phyloP scores from a whole-genome alignment of 2,329 filamentous ascomycete species.

The Ilyonectria destructans region DNA sequence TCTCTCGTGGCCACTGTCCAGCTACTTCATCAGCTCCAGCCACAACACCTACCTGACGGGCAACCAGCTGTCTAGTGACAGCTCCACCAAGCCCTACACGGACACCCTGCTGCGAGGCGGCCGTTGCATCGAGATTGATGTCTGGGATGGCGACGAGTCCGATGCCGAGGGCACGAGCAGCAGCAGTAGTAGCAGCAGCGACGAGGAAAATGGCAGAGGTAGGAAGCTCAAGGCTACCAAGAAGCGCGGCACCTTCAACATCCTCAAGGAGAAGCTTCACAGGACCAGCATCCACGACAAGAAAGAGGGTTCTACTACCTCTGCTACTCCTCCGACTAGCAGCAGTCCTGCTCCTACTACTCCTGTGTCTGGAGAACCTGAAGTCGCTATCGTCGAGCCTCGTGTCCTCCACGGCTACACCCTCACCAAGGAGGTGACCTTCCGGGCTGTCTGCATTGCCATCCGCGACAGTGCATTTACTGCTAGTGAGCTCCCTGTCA shows the following conservation, averaged over 20 bases:
- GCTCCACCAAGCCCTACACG: conserved; percentile 91
- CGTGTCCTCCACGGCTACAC: conserved; percentile 91
- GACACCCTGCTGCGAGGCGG: conserved; percentile 87
- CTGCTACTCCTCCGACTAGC: conserved; percentile 18
- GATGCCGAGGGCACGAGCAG: conserved; percentile 65
- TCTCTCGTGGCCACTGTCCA: conserved; percentile 85
- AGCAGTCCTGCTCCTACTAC: conserved; percentile 11
- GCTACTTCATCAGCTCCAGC: conserved; percentile 95
- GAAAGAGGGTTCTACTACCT: conserved; percentile 28
- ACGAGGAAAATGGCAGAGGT: conserved; percentile 68
- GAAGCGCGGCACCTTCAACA: conserved; percentile 72
- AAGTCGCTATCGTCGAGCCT: conserved; percentile 72
- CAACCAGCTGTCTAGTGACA: conserved; percentile 88
- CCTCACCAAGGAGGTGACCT: conserved; percentile 88
- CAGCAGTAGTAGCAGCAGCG: conserved; percentile 62
- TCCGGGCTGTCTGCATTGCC: conserved; percentile 86
- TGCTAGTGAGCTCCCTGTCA: conserved; percentile 85
- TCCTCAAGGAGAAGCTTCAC: conserved; percentile 73
- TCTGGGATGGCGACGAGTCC: conserved; percentile 90
- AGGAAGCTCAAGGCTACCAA: conserved; percentile 69
- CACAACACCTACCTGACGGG: conserved; percentile 96
- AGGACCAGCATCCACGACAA: conserved; percentile 64
- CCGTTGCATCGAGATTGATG: conserved; percentile 94
- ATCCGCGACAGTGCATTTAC: conserved; percentile 86
- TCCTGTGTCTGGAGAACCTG: conserved; percentile 39